Evolutionary conservation across 768 basidiomycete species (phyloP), one percentile per base, ranked within the genome.

Genomic region (Leucosporidium scottii): DNA sequence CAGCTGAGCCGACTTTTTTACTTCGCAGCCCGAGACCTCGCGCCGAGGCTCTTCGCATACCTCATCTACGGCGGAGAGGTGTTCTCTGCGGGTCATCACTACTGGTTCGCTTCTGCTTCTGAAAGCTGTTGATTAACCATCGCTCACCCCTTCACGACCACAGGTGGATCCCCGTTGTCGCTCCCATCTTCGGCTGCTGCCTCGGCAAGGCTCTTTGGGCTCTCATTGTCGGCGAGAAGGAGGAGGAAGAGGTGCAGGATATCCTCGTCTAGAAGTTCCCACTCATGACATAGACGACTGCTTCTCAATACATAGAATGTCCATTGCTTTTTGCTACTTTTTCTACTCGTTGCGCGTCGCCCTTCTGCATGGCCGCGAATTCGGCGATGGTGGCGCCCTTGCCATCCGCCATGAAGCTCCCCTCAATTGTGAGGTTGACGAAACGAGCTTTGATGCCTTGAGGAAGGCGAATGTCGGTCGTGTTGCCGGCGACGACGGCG

Each of bases 401-500:
- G 47, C 59, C 65, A n/a, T 64, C 59, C 2, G 23, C 59, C 18
- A 63, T 31, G 34, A 54, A 53, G 36, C 51, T 49, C 7, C 64
- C 67, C 21, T 25, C 44, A 31, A 72, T 49, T 4, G 67, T 72
- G 47, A 72, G 55, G 39, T 61, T 54, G 23, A 72, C 71, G 64
- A 56, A 72, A 9, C 71, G 50, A 10, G 58, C 71, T 8, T 25
- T n/a, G 9, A 68, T 53, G 4, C 47, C 7, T 18, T 31, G 12
- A 1, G 23, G 7, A 25, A 72, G 58, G 1, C 23, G 1, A 20
- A 54, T 25, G 60, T 72, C 68, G 1, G 71, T 72, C 1, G 61
- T 7, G 67, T 72, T 72, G 31, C 67, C 67, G 47, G 62, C 8
- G 3, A 30, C 36, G 50, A 67, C 51, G 27, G 50, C 48, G 23